Evolutionary conservation across 1,284 basidiomycete genomes (phyloP).

Genomic region (Neonothopanus nambi): DNA sequence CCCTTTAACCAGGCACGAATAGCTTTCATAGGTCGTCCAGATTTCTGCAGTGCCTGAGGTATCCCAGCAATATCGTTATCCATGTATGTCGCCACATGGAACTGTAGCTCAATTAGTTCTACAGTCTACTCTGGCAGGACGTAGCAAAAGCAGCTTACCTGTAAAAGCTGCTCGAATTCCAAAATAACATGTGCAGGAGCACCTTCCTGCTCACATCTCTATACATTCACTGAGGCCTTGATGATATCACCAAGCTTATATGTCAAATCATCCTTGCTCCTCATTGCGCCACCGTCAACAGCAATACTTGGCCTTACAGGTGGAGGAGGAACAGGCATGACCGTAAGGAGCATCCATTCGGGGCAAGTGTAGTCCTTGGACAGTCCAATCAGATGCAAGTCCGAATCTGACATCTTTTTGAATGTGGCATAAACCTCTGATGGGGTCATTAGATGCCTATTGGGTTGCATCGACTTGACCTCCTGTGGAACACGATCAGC

Average conservation of each 20-base stretch:
- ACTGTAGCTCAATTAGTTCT: constrained; percentile 47
- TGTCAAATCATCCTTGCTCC: constrained; percentile 97
- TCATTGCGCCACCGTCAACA: constrained; percentile 93
- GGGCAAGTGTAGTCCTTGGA: constrained; percentile 96
- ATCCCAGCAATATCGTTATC: constrained; percentile 99
- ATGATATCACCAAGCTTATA: constrained; percentile 98
- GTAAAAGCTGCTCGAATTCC: constrained; percentile 95
- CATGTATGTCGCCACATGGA: constrained; percentile 99
- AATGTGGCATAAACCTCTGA: constrained; percentile 90
- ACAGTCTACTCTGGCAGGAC: constrained; percentile 2
- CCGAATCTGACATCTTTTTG: constrained; percentile 90
- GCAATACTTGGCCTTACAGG: constrained; percentile 98
- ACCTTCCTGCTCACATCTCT: constrained; percentile 94
- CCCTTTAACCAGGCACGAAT: constrained; percentile 98
- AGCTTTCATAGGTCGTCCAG: constrained; percentile 96
- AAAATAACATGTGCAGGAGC: constrained; percentile 95
- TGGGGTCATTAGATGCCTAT: constrained; percentile 87
- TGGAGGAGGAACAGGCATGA: constrained; percentile 96
- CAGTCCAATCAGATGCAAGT: constrained; percentile 90
- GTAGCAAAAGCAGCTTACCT: constrained; percentile 46
- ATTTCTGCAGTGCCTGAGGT: constrained; percentile 96
- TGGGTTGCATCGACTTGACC: constrained; percentile 82
- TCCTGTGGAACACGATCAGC: constrained; percentile 50
- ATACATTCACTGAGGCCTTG: constrained; percentile 91
- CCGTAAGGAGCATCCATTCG: constrained; percentile 99